A percentile compares a stretch with the other conserved stretches of the same genome.
These are phyloP conservation scores for Leccinum fallax DNA, from an alignment of 1,284 basidiomycete genomes.

Conservation along the genomic window DNA sequence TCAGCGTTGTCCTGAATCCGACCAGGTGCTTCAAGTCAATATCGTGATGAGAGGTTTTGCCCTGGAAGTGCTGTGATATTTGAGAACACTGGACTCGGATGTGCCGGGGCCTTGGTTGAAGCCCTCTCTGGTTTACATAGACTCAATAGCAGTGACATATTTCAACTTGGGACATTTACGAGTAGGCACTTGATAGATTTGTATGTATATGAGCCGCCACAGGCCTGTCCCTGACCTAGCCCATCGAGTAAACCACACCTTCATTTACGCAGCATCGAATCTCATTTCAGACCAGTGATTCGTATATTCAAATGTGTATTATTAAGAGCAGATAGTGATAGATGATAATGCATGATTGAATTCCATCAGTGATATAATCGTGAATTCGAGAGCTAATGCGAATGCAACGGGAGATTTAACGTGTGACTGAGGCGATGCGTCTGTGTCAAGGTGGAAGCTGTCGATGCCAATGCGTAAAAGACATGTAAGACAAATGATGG, in stretches of 20 bases:
- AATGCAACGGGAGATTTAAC: conserved; percentile 18
- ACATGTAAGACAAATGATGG: conserved; percentile 30
- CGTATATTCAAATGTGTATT: conserved; percentile 17
- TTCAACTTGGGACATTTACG: not conserved
- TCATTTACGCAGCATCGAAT: not conserved
- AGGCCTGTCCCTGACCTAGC: not conserved
- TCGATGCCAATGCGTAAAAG: conserved; percentile 23
- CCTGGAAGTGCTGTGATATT: not conserved
- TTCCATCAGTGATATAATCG: conserved; percentile 25
- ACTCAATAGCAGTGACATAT: not conserved
- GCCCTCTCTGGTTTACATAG: not conserved
- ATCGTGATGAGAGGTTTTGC: not conserved
- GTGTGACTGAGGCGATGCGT: conserved; percentile 12
- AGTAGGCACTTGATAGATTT: not conserved
- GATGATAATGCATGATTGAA: conserved; percentile 34
- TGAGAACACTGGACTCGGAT: too few relatives aligned
- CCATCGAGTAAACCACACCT: not conserved
- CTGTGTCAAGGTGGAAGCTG: conserved; percentile 9
- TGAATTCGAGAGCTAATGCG: conserved; percentile 26
- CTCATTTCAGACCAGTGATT: conserved; percentile 1
- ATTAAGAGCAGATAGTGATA: conserved; percentile 34
- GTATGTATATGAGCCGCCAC: not conserved
- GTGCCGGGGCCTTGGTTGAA: not conserved
- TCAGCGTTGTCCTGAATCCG: not conserved
- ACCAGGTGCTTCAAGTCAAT: not conserved